Base-by-base conservation (phyloP, 2,329 filamentous ascomycete species). In the Fusarium citri region DNA sequence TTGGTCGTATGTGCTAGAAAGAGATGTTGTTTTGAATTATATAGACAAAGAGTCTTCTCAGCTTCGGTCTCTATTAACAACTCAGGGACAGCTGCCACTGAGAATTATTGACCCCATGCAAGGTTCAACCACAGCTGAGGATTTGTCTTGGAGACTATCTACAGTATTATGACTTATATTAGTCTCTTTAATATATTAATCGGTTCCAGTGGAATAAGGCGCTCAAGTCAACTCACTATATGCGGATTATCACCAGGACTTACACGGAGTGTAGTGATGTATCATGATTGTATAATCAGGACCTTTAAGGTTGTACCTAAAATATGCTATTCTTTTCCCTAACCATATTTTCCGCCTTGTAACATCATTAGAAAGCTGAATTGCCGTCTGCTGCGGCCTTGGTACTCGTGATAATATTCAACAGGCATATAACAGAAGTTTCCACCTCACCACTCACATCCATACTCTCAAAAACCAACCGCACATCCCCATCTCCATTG, bases 1-100 rank as follows among this genome's bases (percentile, higher is more conserved):
- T 25, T 50, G 48, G 30, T 50, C 48, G 48, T 50, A 50, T 50
- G 48, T 50, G 18, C 1, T 37, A 25, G 8, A 11, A 7, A 10
- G 5, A 9, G 1, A 5, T 11, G 22, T 14, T 6, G 15, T 2
- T 37, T 22, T 7, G 6, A 4, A 1, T 26, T 8, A 50, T 8
- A 50, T 0, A 2, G 30, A 15, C 2, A 4, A 3, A 2, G 1
- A 9, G 16, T 8, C 5, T 2, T 31, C 7, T 31, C 14, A 4
- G 3, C 7, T 16, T 31, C 7, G 4, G 30, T 31, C 30, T 16
- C 3, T 18, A 26, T 9, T 4, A 11, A 46, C 18, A n/a, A n/a
- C n/a, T n/a, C 14, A n/a, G 10, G 10, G 7, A 23, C 1, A 28
- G 6, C 4, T 10, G 30, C 7, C 0, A 34, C 31, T 34, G 2